A percentile compares a stretch with the other conserved stretches of the same genome.
These are phyloP conservation scores for Castanea mollissima DNA, from an alignment of 306 rosid species.

Conservation along the genomic window DNA sequence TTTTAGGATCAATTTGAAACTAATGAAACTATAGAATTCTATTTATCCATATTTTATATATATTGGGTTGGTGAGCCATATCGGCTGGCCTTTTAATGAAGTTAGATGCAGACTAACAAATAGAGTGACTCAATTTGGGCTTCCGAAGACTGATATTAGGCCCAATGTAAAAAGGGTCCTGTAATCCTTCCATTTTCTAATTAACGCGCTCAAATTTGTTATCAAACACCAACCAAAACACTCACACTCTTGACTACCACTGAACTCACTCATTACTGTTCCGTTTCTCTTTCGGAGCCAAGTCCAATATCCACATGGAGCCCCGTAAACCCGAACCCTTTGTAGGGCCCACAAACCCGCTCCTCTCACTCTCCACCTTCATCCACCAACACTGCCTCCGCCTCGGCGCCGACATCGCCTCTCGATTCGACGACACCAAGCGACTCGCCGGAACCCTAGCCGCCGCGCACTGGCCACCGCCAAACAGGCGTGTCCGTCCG, in stretches of 20 bases:
- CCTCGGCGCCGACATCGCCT: constrained; percentile 52
- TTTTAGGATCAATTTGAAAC: too few relatives aligned
- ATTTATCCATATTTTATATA: too few relatives aligned
- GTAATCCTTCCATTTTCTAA: not conserved
- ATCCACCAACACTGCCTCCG: constrained; percentile 68
- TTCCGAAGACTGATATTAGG: not conserved
- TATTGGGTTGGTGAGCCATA: not conserved
- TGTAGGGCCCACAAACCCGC: constrained; percentile 48
- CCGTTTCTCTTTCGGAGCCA: not conserved
- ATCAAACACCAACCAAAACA: too few relatives aligned
- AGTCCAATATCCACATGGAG: constrained; percentile 32
- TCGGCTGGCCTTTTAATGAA: not conserved
- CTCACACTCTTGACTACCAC: too few relatives aligned
- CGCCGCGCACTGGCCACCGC: constrained; percentile 13
- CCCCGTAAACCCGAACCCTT: constrained; percentile 55
- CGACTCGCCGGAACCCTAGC: constrained; percentile 57
- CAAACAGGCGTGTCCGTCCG: constrained; percentile 23
- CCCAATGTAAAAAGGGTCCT: not conserved
- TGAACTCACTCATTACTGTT: too few relatives aligned
- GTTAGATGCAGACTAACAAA: not conserved
- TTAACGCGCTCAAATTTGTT: not conserved
- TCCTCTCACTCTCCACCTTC: constrained; percentile 64
- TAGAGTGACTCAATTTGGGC: not conserved
- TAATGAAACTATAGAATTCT: too few relatives aligned
- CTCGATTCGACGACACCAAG: constrained; percentile 56